Base-by-base conservation (phyloP, 129 eudicot genomes). In the Glebionis coronaria region DNA sequence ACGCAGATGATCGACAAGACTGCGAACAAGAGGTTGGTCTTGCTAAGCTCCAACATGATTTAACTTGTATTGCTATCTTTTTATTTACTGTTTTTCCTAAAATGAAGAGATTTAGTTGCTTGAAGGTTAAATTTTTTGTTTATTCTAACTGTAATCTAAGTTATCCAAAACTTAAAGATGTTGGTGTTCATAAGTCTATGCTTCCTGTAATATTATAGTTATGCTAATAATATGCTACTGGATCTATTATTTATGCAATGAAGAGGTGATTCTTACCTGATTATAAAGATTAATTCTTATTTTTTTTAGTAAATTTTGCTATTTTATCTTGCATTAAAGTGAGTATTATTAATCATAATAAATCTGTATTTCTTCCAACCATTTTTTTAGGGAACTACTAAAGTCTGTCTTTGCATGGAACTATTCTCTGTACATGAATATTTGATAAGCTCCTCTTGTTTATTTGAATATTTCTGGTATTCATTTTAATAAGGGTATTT, bases 1-100 rank as follows among this genome's bases (percentile, higher is more conserved):
- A 78, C 55, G 55, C 23, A 56, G 77, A 70, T 13, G 61, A 77
- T 64, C 72, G 28, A 1, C n/a, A 50, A 10, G 71, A 69, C 68
- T 54, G 42, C 65, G 68, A 60, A 61, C 74, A 73, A 78, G 75
- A 63, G 66, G 73, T 72, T 49, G 15, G 27, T 52, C 28, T 58
- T 50, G 60, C 13, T 45, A 63, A 63, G 71, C 45, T 69, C 29
- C 70, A 63, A 20, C 46, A 18, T 57, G 46, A 49, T 60, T 9
- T 16, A 18, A 52, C 18, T 44, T 44, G 15, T 58, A 19, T 35
- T 5, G 9, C 2, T 35, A 12, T 57, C 11, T 23, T 23, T 60
- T 42, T 15, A 52, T 7, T 52, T 73, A 5, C 14, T 16, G 5
- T 68, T 9, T 9, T 9, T 58, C 19, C 8, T 49, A 15, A 46